Evolutionary conservation across 352 stramenopile species (phyloP), one percentile per base, ranked within the genome.

Genomic region (Globisporangium canariense): DNA sequence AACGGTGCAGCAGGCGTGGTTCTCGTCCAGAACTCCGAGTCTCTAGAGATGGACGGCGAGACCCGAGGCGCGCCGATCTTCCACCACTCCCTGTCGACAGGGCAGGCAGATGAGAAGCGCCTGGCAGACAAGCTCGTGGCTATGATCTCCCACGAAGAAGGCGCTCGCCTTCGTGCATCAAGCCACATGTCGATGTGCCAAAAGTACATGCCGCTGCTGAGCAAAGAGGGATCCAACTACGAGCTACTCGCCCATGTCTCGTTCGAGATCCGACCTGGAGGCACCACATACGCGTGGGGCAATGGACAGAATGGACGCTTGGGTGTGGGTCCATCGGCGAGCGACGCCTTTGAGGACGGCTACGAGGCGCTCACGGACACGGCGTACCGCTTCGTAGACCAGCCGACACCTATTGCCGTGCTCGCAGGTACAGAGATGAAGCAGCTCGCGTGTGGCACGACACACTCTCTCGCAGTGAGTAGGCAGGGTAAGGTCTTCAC

Each of bases 301-400:
- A 74, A 80, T 50, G 79, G 70, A 20, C 68, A 88, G 22, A 84
- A 86, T 25, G 83, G 83, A 2, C 75, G 83, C 0, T 62, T 92
- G 0, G 83, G 83, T 0, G 40, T 90, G 10, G 81, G 81, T 22
- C 62, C 4, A 56, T 52, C 25, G 25, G 40, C 46, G 58, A 46
- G 47, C 13, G 56, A 62, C 10, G 55, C 73, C n/a, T 82, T 88
- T 34, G 68, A 74, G 1, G 79, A 92, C 36, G 83, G 83, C 1
- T 90, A 90, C 51, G 83, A 92, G 40, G 79, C 81, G 49, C 67
- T 88, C n/a, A 92, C 83, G 1, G 81, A 90, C 47, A 75, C 73
- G 3, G 64, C 72, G 22, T 92, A 92, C 61, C 77, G 75, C 11
- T 90, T 78, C 47, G 69, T 87, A 18, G 71, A 72, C 3, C 57